Evolutionary conservation across 139 green algal species (phyloP).

Genomic region (Edaphochlamys debaryana): DNA sequence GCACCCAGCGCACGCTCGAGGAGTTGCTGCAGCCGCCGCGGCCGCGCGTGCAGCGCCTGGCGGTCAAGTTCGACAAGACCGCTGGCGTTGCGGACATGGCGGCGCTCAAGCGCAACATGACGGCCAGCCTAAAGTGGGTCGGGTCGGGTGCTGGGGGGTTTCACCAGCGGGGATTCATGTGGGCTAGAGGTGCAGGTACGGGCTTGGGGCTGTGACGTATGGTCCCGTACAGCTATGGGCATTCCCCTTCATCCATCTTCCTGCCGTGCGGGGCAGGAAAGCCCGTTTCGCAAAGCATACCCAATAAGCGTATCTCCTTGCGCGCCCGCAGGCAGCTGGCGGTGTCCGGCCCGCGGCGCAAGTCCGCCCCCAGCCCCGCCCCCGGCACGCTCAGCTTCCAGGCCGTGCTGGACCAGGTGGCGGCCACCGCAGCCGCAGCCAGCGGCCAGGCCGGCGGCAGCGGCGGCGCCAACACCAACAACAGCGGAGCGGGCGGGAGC

Average conservation of each 20-base stretch:
- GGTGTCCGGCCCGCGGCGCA: too few species aligned
- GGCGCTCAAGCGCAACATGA: neutral
- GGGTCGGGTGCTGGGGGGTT: too few species aligned
- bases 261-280: too few species aligned
- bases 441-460: too few species aligned
- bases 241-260: too few species aligned
- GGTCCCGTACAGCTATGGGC: too few species aligned
- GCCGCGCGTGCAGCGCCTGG: neutral
- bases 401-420: conserved; percentile 1
- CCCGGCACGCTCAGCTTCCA: neutral
- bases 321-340: too few species aligned
- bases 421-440: neutral
- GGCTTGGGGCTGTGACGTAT: neutral
- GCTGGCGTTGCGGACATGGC: conserved; percentile 71
- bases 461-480: conserved; percentile 14
- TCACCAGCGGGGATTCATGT: too few species aligned
- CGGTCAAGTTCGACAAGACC: conserved; percentile 26
- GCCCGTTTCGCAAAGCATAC: too few species aligned
- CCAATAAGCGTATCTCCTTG: too few species aligned
- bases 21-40: conserved; percentile 32
- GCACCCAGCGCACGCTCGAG: neutral
- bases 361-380: neutral
- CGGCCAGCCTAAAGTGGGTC: neutral
- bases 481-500: conserved; percentile 47
- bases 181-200: too few species aligned